These are phyloP conservation scores for Pilasporangium apinafurcum DNA, from an alignment of 352 stramenopile genomes.

Conservation along the genomic window DNA sequence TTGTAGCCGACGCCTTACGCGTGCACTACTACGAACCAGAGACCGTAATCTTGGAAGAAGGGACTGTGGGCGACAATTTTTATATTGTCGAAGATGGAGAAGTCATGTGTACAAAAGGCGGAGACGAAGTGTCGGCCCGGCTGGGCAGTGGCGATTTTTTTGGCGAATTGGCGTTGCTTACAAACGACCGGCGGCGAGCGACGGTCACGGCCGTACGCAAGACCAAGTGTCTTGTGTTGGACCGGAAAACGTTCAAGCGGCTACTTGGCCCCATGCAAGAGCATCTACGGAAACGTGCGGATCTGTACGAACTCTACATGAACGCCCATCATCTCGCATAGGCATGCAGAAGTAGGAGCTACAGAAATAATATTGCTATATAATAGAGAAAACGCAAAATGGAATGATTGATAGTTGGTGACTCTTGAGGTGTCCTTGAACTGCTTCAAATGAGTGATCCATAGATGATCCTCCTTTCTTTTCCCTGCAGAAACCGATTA, in stretches of 20 bases:
- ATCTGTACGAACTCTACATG: conserved; percentile 73
- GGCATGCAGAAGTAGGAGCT: no score
- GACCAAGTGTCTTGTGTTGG: conserved; percentile 81
- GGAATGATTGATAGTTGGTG: no score
- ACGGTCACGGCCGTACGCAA: conserved; percentile 82
- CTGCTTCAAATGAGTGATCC: no score
- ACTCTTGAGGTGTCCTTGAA: no score
- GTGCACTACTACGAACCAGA: conserved; percentile 38
- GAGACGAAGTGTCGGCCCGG: conserved; percentile 48
- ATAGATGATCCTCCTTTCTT: no score
- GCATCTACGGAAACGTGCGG: conserved; percentile 67
- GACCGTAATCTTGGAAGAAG: conserved; percentile 40
- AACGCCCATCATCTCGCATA: conserved; percentile 11
- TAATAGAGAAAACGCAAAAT: no score
- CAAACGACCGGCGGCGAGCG: conserved; percentile 79
- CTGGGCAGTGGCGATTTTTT: conserved; percentile 62
- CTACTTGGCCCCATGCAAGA: conserved; percentile 86
- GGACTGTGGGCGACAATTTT: conserved; percentile 64
- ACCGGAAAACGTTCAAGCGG: conserved; percentile 87
- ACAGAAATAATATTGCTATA: no score
- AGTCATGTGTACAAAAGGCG: conserved; percentile 52
- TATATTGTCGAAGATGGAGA: conserved; percentile 76
- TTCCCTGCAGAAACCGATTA: no score
- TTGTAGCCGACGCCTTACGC: conserved; percentile 62
- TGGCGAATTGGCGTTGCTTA: conserved; percentile 86